A percentile compares a stretch with the other conserved stretches of the same genome.
Evolutionary conservation across 441 rosid genomes (phyloP).

Genomic region (Jatropha multifida): DNA sequence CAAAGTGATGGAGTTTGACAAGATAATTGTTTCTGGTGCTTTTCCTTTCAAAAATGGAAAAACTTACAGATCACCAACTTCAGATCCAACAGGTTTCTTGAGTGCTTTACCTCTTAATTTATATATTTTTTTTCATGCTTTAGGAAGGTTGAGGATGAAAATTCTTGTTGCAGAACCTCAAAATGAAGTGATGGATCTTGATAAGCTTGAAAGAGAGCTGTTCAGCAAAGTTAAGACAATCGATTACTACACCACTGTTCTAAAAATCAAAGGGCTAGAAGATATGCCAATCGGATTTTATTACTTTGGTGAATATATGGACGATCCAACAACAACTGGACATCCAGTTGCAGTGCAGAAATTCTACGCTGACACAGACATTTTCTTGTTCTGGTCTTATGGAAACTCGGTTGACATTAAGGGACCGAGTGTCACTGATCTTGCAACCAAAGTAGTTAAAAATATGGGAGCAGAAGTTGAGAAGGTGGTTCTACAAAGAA

Average conservation of each 20-base stretch:
- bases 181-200: constrained; percentile 44
- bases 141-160: neutral
- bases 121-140: neutral
- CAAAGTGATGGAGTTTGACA: constrained; percentile 50
- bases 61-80: constrained; percentile 49
- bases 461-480: constrained; percentile 55
- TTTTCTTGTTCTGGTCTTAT: constrained; percentile 75
- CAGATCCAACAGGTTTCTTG: constrained; percentile 41
- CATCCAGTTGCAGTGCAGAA: constrained; percentile 76
- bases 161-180: constrained; percentile 44
- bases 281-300: constrained; percentile 62
- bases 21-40: constrained; percentile 59
- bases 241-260: constrained; percentile 66
- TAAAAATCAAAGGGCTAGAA: constrained; percentile 59
- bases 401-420: constrained; percentile 48
- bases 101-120: neutral
- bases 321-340: constrained; percentile 64
- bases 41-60: constrained; percentile 53
- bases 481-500: constrained; percentile 51
- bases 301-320: constrained; percentile 65
- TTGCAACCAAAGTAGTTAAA: constrained; percentile 42
- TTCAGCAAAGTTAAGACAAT: constrained; percentile 63
- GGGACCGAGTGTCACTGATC: constrained; percentile 47
- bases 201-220: constrained; percentile 52
- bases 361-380: constrained; percentile 59